Evolutionary conservation across 1,284 basidiomycete genomes (phyloP), one percentile per base, ranked within the genome.

Genomic region (Cutaneotrichosporon sp.): DNA sequence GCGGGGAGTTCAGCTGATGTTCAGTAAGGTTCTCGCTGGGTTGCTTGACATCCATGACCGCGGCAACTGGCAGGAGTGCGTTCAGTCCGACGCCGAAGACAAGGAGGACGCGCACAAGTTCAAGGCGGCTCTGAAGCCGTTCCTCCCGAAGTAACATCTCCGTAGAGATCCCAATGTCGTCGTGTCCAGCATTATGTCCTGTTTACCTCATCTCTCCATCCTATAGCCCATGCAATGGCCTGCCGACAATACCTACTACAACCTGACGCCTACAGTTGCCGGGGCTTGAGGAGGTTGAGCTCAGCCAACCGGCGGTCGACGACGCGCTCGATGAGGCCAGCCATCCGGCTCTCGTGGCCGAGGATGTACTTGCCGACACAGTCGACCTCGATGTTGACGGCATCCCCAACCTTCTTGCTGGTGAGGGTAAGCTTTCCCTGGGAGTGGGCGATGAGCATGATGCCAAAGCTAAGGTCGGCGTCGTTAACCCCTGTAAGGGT

Each of bases 361-460:
- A 95, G 81, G 49, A 89, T 87, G 62, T 90, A 90, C 46, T 81
- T 81, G 26, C 80, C 80, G 1, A 79, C 77, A 55, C 76, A 77
- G 67, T 81, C 80, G 55, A 78, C 92, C 82, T 99, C 96, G 69
- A 98, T 87, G 77, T 99, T 99, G 66, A 98, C 94, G 69, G 85
- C 89, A 49, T 88, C 85, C 0, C 93, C 94, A 0, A 89, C 70
- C 11, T 79, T 75, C 81, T 99, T 97, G 62, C 81, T 83, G 34
- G 86, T 86, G 57, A 99, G 83, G 8, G 92, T 91, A 67, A 97
- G 90, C 81, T 90, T 92, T 72, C 88, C 83, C 75, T 97, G 93
- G 36, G 93, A 97, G 80, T 99, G 95, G 66, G 88, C 88, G 80
- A 99, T 97, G 66, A 99, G 86, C 91, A 98, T 98, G 67, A 99